Percentiles rank a stretch among this genome's conserved stretches.
These are phyloP conservation scores for Rostrohypoxylon terebratum DNA, from an alignment of 495 filamentous ascomycete genomes.

Conservation along the genomic window DNA sequence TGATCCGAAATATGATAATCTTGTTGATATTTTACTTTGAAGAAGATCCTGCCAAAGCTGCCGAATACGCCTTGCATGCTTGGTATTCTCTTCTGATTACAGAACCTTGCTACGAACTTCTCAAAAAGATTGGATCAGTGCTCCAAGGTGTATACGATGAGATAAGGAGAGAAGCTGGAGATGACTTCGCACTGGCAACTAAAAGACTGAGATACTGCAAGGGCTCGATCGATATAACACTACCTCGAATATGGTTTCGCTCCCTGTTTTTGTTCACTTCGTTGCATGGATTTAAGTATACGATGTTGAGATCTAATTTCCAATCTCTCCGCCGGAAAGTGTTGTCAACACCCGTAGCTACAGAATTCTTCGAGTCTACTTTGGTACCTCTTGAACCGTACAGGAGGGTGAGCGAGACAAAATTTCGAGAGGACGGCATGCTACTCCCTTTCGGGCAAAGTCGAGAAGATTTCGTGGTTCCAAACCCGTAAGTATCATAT, in stretches of 20 bases:
- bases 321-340: too few species aligned
- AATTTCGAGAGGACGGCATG: constrained; percentile 51
- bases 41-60: constrained; percentile 9
- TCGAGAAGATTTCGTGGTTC: constrained; percentile 42
- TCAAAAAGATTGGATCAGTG: constrained; percentile 13
- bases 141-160: constrained; percentile 36
- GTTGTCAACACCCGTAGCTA: too few species aligned
- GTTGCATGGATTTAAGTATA: too few species aligned
- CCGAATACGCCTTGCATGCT: constrained; percentile 27
- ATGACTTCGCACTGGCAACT: neutral
- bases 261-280: too few species aligned
- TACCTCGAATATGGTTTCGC: too few species aligned
- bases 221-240: too few species aligned
- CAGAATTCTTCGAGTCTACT: too few species aligned
- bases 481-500: constrained; percentile 49
- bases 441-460: constrained; percentile 51
- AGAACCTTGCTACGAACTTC: constrained; percentile 10
- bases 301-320: too few species aligned
- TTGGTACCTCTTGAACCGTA: too few species aligned
- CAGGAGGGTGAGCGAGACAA: constrained; percentile 30
- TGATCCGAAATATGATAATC: constrained; percentile 60
- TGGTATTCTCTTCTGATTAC: constrained; percentile 41
- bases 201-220: too few species aligned
- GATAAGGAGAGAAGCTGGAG: constrained; percentile 28
- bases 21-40: constrained; percentile 51